phyloP scores from a whole-genome alignment of 345 rosid species.

The Jatropha curcas region DNA sequence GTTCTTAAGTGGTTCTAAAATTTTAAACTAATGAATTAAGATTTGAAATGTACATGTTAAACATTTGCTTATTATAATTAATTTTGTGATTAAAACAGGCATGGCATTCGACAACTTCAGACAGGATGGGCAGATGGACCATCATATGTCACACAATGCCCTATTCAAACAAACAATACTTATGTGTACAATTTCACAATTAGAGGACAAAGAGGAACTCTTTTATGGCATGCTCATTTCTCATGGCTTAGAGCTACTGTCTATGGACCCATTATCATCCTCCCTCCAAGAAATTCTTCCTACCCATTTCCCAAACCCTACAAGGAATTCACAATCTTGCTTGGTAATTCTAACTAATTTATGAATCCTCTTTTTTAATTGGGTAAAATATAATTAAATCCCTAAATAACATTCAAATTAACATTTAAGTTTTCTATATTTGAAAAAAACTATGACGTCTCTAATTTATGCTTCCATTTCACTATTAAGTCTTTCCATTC shows the following conservation, averaged over 20 bases:
- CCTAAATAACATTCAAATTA: too few species aligned
- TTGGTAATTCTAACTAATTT: conserved; percentile 40
- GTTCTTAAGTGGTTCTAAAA: too few species aligned
- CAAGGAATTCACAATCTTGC: conserved; percentile 62
- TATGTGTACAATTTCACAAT: conserved; percentile 74
- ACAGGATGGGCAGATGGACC: conserved; percentile 93
- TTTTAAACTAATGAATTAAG: too few species aligned
- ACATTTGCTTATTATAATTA: too few species aligned
- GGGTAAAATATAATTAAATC: too few species aligned
- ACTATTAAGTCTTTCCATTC: too few species aligned
- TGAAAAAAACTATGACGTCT: too few species aligned
- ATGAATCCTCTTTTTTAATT: not conserved
- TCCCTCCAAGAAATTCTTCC: conserved; percentile 49
- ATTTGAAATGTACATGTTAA: too few species aligned
- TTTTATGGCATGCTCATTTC: conserved; percentile 75
- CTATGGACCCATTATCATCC: conserved; percentile 71
- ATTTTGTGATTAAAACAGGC: conserved; percentile 45
- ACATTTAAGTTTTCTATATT: too few species aligned
- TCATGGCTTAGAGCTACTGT: conserved; percentile 73
- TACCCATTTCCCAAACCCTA: conserved; percentile 73
- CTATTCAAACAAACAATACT: conserved; percentile 58
- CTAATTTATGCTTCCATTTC: too few species aligned
- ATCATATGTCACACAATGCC: conserved; percentile 70
- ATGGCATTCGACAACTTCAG: conserved; percentile 61
- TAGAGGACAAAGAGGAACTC: conserved; percentile 73